These are phyloP conservation scores for Epichloe hybrida DNA, from an alignment of 2,329 filamentous ascomycete species.

Conservation along the genomic window DNA sequence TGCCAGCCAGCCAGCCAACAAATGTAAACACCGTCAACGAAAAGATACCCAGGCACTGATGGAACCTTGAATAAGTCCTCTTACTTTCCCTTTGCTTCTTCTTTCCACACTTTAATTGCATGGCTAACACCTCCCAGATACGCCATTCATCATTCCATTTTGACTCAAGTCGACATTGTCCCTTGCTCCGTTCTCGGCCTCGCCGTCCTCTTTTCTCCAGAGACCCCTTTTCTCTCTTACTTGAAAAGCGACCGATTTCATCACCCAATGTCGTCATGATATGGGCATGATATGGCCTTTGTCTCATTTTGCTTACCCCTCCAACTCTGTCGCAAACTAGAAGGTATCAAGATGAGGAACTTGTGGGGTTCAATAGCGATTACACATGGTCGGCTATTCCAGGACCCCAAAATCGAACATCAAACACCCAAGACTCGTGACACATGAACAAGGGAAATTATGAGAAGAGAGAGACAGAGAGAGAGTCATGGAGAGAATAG, in stretches of 20 bases:
- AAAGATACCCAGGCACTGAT: too few species aligned
- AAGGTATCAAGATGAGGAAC: constrained; percentile 6
- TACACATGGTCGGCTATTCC: constrained; percentile 11
- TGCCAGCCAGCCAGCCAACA: too few species aligned
- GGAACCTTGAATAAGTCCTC: too few species aligned
- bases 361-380: constrained; percentile 9
- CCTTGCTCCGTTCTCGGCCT: not conserved
- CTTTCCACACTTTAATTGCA: too few species aligned
- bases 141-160: too few species aligned
- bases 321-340: not conserved
- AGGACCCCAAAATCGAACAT: constrained; percentile 6
- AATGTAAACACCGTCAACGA: too few species aligned
- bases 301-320: not conserved
- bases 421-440: constrained; percentile 11
- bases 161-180: not conserved
- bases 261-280: not conserved
- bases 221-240: too few species aligned
- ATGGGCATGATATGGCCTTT: not conserved
- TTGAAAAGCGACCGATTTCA: constrained; percentile 1
- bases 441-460: constrained; percentile 21
- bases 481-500: not conserved
- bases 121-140: too few species aligned
- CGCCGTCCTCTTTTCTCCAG: too few species aligned
- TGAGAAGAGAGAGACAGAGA: not conserved
- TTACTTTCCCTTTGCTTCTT: too few species aligned